Percentiles rank a stretch among this genome's conserved stretches.
phyloP scores from a whole-genome alignment of 225 moss, liverwort and hornwort genomes.

The Sphagnum tenellum region DNA sequence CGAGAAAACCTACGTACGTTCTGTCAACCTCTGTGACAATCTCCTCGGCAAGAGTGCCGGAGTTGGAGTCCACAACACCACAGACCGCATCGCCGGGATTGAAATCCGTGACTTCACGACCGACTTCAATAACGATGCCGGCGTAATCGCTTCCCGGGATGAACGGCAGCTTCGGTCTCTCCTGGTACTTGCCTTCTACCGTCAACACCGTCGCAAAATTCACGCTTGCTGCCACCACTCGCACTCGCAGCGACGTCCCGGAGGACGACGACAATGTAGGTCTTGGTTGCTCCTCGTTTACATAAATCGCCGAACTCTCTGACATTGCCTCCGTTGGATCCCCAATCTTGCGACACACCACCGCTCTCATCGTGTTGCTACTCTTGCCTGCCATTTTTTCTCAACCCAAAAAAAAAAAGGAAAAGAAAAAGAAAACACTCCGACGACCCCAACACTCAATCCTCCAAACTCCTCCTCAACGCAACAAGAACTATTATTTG shows the following conservation, averaged over 20 bases:
- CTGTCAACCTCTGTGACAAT: conserved; percentile 32
- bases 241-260: conserved; percentile 55
- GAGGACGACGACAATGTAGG: conserved; percentile 49
- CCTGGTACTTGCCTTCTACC: conserved; percentile 86
- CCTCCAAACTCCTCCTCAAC: too few species aligned
- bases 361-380: conserved; percentile 47
- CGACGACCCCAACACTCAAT: too few species aligned
- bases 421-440: too few species aligned
- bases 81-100: conserved; percentile 77
- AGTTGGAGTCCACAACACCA: conserved; percentile 33
- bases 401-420: too few species aligned
- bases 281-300: conserved; percentile 36
- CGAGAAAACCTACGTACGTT: conserved; percentile 17
- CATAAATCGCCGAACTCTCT: conserved; percentile 52
- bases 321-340: conserved; percentile 65
- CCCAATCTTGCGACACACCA: conserved; percentile 71
- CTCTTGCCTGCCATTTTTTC: too few species aligned
- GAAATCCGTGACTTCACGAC: conserved; percentile 42
- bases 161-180: conserved; percentile 70
- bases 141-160: conserved; percentile 81
- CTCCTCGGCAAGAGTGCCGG: conserved; percentile 70
- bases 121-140: conserved; percentile 64
- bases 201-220: conserved; percentile 74
- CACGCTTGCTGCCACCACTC: conserved; percentile 56
- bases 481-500: too few species aligned